Percentiles rank a stretch among this genome's conserved stretches.
Conservation (phyloP, 164 flowering plant genomes). For the Chimonanthus salicifolius region DNA sequence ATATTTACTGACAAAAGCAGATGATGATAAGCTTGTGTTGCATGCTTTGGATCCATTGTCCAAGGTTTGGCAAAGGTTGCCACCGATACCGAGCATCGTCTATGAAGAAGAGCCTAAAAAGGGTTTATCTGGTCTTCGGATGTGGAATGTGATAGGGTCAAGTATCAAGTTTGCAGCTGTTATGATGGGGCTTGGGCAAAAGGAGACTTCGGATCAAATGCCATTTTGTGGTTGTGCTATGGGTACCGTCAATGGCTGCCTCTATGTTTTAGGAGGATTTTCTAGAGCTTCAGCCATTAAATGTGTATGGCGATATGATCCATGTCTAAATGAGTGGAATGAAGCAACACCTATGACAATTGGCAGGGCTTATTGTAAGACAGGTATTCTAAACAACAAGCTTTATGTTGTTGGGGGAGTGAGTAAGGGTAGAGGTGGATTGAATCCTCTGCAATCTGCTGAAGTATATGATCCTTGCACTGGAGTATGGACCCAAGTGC, state of each 20-base stretch:
- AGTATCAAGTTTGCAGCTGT: conserved; percentile 49
- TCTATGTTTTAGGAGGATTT: conserved; percentile 85
- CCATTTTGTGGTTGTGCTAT: conserved; percentile 78
- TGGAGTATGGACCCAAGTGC: conserved; percentile 60
- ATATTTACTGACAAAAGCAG: conserved; percentile 52
- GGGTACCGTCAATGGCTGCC: conserved; percentile 71
- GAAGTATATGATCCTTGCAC: conserved; percentile 73
- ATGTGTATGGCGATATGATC: conserved; percentile 72
- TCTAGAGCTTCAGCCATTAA: conserved; percentile 56
- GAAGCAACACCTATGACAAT: conserved; percentile 40
- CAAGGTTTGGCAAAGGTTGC: conserved; percentile 65
- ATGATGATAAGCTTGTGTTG: conserved; percentile 59
- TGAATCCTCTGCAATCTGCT: conserved; percentile 79
- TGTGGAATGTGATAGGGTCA: conserved; percentile 47
- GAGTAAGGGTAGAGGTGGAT: conserved; percentile 57
- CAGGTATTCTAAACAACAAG: conserved; percentile 27
- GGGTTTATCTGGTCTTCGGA: conserved; percentile 31
- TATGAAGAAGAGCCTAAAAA: conserved; percentile 39
- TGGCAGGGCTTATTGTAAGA: conserved; percentile 38
- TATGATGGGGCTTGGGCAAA: conserved; percentile 63
- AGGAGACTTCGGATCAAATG: conserved; percentile 41
- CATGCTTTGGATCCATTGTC: conserved; percentile 67
- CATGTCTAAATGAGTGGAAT: conserved; percentile 58
- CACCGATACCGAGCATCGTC: conserved; percentile 54
- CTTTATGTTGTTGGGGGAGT: conserved; percentile 73